Base-by-base conservation (phyloP, 495 filamentous ascomycete genomes). In the Cenococcum geophilum region DNA sequence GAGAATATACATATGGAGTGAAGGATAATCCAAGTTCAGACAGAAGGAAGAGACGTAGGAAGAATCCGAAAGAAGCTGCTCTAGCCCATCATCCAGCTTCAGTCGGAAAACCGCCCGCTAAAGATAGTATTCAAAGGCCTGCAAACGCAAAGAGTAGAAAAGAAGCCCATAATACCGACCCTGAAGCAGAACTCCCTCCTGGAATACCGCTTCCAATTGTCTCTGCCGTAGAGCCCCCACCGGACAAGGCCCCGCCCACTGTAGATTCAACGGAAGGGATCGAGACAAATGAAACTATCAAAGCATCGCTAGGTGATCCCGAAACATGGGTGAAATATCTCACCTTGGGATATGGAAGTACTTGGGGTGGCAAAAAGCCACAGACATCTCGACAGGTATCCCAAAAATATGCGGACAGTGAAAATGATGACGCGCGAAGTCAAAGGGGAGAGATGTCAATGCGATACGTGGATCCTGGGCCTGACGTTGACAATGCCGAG, bases 1-100 rank as follows among this genome's bases (percentile, higher is more conserved):
- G 90, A 11, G 80, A 86, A 58, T 75, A 85, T 64, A 83, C 90
- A 18, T 96, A 95, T 73, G 92, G 91, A 22, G 83, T 96, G 20
- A 76, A 76, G 53, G 86, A 92, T 12, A 89, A 89, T 61, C 85
- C 89, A 27, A 78, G 75, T 11, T 81, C 85, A 9, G 77, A 83
- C 51, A 40, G 62, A 52, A 49, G 62, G 54, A 68, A 72, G 58
- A 34, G 70, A 37, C 57, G 70, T 61, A 55, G 59, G 43, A 71
- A 55, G 47, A 56, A 43, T 34, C 45, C 47, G n/a, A 54, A 62
- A 51, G 58, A 61, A 35, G 11, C 23, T 1, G 37, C n/a, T 12
- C 61, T 37, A 40, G 10, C n/a, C 0, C 51, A 48, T 5, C 27
- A 5, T 21, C 12, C 11, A 20, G 18, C 57, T n/a, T 35, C 40